Evolutionary conservation across 2,329 filamentous ascomycete species (phyloP).

Genomic region (Trichoderma citrinoviride): DNA sequence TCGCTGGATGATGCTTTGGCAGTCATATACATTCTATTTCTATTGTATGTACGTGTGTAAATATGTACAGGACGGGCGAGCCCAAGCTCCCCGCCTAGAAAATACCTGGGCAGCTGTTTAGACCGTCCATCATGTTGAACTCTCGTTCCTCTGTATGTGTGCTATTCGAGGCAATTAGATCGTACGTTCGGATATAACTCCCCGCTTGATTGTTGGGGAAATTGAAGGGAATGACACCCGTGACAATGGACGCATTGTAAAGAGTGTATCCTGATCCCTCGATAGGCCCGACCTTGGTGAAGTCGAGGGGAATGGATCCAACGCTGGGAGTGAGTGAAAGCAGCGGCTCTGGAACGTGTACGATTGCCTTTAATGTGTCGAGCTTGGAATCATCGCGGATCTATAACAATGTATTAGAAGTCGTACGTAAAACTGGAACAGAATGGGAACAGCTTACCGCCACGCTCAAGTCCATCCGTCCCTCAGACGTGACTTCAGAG

Average conservation of each 20-base stretch:
- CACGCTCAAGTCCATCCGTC: slow-evolving; percentile 13
- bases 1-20: too few species aligned
- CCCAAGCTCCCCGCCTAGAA: neutral
- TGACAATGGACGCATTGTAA: slow-evolving; percentile 14
- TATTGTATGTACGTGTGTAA: neutral
- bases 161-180: slow-evolving; percentile 21
- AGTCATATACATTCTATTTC: neutral
- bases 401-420: neutral
- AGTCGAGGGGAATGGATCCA: slow-evolving; percentile 1
- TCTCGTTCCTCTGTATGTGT: slow-evolving; percentile 9
- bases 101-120: neutral
- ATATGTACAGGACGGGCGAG: neutral
- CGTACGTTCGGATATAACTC: slow-evolving; percentile 20
- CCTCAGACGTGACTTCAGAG: neutral
- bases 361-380: neutral
- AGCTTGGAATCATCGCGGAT: slow-evolving; percentile 1
- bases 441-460: neutral
- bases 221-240: neutral
- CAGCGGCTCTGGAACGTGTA: neutral
- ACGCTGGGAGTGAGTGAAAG: slow-evolving; percentile 9
- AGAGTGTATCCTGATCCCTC: slow-evolving; percentile 16
- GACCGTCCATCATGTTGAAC: slow-evolving; percentile 21
- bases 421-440: neutral
- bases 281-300: slow-evolving; percentile 6
- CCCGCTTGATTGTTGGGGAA: neutral